Conservation (phyloP, 2,329 filamentous ascomycete species). For the Botrytis pseudocinerea region DNA sequence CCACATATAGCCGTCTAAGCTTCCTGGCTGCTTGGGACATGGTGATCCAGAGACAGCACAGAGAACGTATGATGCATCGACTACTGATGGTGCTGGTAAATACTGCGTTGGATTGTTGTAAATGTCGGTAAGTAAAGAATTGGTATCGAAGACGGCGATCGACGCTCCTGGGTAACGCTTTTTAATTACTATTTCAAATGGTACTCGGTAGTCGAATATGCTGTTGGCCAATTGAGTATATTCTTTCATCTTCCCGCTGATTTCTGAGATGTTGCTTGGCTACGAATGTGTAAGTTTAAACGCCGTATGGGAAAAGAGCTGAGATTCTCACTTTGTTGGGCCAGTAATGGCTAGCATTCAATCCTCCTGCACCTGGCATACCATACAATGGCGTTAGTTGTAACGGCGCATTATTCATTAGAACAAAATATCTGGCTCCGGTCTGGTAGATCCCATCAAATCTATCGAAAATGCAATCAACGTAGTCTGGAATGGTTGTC, state of each 20-base stretch:
- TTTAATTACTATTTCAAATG: constrained; percentile 48
- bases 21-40: constrained; percentile 43
- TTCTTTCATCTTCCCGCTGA: constrained; percentile 50
- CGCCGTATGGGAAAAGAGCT: not conserved
- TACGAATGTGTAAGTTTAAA: constrained; percentile 43
- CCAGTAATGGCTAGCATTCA: constrained; percentile 49
- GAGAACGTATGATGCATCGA: constrained; percentile 56
- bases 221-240: constrained; percentile 53
- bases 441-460: constrained; percentile 64
- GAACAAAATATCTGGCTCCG: constrained; percentile 69
- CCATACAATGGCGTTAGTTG: constrained; percentile 69
- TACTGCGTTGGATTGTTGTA: constrained; percentile 60
- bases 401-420: constrained; percentile 69
- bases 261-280: constrained; percentile 50
- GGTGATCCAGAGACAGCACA: constrained; percentile 46
- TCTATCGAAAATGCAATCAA: constrained; percentile 65
- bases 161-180: constrained; percentile 57
- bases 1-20: constrained; percentile 67
- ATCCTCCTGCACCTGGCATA: constrained; percentile 46
- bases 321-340: constrained; percentile 34
- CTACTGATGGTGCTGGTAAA: constrained; percentile 63
- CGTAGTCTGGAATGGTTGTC: constrained; percentile 63
- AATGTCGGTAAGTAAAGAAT: constrained; percentile 65
- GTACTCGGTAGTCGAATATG: constrained; percentile 51
- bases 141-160: constrained; percentile 67